Evolutionary conservation across 805 yeast genomes (phyloP).

Genomic region (Zygotorulaspora chibaensis): DNA sequence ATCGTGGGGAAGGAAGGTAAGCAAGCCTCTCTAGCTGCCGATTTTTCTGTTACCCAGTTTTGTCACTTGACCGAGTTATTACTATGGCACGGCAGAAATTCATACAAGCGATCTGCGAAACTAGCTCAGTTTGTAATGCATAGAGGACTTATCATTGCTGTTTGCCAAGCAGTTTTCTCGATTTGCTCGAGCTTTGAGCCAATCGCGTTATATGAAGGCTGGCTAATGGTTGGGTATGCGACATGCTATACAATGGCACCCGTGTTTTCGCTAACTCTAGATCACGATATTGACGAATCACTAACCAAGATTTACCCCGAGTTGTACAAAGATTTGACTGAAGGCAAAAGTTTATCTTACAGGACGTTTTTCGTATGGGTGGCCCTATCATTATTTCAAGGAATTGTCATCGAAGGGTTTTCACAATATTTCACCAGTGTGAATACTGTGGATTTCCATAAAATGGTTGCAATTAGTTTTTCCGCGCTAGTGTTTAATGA

Average conservation of each 20-base stretch:
- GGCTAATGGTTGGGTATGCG: constrained; percentile 98
- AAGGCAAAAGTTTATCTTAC: constrained; percentile 81
- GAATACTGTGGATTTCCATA: constrained; percentile 47
- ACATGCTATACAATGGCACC: constrained; percentile 98
- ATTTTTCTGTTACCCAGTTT: constrained; percentile 89
- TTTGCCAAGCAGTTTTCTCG: constrained; percentile 92
- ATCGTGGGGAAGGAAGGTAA: constrained; percentile 98
- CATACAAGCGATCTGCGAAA: constrained; percentile 93
- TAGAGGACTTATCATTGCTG: constrained; percentile 88
- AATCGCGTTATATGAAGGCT: constrained; percentile 89
- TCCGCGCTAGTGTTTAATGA: constrained; percentile 79
- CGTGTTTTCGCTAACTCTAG: constrained; percentile 87
- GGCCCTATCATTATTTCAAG: constrained; percentile 85
- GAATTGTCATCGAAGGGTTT: constrained; percentile 74
- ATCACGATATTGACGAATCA: constrained; percentile 85
- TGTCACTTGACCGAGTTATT: constrained; percentile 80
- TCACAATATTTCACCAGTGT: constrained; percentile 75
- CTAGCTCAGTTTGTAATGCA: constrained; percentile 94
- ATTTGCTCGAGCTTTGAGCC: constrained; percentile 87
- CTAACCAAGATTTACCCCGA: constrained; percentile 91
- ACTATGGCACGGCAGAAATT: constrained; percentile 97
- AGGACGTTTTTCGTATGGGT: constrained; percentile 91
- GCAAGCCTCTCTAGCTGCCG: constrained; percentile 96
- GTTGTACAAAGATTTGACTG: constrained; percentile 84
- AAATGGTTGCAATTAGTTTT: constrained; percentile 84